Conservation (phyloP, 768 basidiomycete genomes). For the Vararia minispora region DNA sequence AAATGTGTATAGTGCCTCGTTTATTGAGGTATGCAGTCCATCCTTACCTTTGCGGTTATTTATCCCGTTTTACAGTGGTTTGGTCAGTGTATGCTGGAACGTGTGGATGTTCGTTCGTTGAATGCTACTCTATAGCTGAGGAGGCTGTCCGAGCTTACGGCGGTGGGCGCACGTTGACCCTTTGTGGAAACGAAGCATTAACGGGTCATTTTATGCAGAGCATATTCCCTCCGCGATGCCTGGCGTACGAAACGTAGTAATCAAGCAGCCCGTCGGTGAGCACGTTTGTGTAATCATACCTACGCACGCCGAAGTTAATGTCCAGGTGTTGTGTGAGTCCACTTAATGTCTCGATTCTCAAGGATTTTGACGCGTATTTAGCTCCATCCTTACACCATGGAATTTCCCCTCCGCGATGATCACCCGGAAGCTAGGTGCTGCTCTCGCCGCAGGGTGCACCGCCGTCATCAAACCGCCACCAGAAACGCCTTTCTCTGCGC, state of each 20-base stretch:
- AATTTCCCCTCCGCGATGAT: conserved; percentile 97
- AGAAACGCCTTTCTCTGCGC: conserved; percentile 88
- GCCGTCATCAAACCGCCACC: conserved; percentile 90
- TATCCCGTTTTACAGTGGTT: conserved; percentile 50
- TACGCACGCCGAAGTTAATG: background rate
- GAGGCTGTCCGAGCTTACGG: conserved; percentile 92
- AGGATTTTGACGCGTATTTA: conserved; percentile 17
- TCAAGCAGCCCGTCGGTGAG: conserved; percentile 87
- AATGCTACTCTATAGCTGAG: conserved; percentile 45
- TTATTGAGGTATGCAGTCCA: conserved; percentile 51
- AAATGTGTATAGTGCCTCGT: conserved; percentile 75
- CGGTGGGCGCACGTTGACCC: conserved; percentile 29
- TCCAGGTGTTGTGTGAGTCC: conserved; percentile 36
- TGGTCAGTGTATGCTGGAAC: conserved; percentile 32
- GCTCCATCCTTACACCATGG: conserved; percentile 77
- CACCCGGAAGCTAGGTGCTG: conserved; percentile 80
- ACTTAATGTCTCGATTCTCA: background rate
- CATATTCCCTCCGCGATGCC: conserved; percentile 69
- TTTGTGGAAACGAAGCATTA: background rate
- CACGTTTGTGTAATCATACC: conserved; percentile 5
- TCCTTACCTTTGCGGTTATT: conserved; percentile 14
- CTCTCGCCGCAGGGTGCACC: conserved; percentile 94
- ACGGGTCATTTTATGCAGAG: conserved; percentile 30
- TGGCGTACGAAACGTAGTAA: conserved; percentile 70
- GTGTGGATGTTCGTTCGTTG: background rate